phyloP scores from a whole-genome alignment of 163 green algal species.

The Prototheca cutis region DNA sequence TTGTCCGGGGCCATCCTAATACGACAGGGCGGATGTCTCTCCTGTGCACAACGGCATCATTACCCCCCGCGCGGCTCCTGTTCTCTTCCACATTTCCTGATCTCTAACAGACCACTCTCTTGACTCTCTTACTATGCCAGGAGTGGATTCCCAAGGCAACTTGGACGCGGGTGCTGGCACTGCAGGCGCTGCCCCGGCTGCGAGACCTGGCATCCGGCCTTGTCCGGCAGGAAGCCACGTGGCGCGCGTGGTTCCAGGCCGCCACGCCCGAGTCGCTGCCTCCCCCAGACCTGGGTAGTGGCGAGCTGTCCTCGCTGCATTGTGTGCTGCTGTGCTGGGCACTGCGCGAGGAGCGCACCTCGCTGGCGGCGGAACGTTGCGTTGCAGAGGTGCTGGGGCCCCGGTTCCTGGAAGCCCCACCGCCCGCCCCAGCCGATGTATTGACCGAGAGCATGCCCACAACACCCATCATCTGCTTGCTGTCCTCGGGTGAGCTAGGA shows the following conservation, averaged over 20 bases:
- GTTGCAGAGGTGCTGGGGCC: constrained; percentile 73
- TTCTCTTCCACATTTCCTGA: too few species aligned
- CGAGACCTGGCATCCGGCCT: constrained; percentile 65
- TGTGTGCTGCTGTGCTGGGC: constrained; percentile 27
- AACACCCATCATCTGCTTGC: constrained; percentile 84
- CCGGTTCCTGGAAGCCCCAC: constrained; percentile 74
- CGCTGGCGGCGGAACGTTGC: constrained; percentile 73
- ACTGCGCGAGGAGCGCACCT: constrained; percentile 80
- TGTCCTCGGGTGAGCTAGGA: constrained; percentile 68
- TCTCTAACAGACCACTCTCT: too few species aligned
- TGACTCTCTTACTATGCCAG: too few species aligned
- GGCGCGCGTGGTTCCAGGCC: constrained; percentile 85
- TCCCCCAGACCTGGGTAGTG: constrained; percentile 9
- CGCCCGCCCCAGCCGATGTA: constrained; percentile 74
- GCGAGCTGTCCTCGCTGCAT: constrained; percentile 3
- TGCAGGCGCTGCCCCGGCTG: not conserved
- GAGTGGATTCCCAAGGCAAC: not conserved
- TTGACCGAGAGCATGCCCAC: constrained; percentile 56
- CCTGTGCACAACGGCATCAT: too few species aligned
- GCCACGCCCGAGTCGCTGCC: constrained; percentile 55
- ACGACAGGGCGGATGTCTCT: too few species aligned
- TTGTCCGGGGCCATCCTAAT: too few species aligned
- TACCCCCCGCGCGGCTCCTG: too few species aligned
- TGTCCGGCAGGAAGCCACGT: constrained; percentile 72
- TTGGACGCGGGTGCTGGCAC: not conserved